These are phyloP conservation scores for Arthrinium phaeospermum DNA, from an alignment of 2,329 filamentous ascomycete species.

Conservation along the genomic window DNA sequence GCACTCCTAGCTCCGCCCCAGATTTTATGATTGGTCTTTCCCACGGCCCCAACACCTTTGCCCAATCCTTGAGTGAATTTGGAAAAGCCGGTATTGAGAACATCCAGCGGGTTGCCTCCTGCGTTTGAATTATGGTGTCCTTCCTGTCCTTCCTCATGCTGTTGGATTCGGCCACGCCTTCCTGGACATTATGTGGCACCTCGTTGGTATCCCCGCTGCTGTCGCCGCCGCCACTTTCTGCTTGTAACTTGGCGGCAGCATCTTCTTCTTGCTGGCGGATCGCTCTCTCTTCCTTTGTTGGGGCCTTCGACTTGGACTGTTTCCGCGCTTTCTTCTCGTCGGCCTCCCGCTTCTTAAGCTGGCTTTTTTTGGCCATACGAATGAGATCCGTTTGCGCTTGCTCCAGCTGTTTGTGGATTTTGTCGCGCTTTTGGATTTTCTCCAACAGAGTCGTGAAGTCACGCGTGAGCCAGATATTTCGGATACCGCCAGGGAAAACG, in stretches of 20 bases:
- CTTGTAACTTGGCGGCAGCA: slow-evolving; percentile 55
- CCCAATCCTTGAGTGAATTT: slow-evolving; percentile 59
- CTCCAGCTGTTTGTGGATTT: slow-evolving; percentile 76
- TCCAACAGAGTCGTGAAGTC: slow-evolving; percentile 83
- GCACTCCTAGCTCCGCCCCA: slow-evolving; percentile 52
- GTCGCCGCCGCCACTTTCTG: slow-evolving; percentile 54
- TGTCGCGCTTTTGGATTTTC: slow-evolving; percentile 79
- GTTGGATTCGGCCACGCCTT: slow-evolving; percentile 38
- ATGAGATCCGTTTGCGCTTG: slow-evolving; percentile 85
- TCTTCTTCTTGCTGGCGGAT: slow-evolving; percentile 56
- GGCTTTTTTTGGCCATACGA: slow-evolving; percentile 76
- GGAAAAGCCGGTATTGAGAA: slow-evolving; percentile 45
- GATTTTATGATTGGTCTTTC: slow-evolving; percentile 51
- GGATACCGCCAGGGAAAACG: slow-evolving; percentile 92
- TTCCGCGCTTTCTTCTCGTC: slow-evolving; percentile 70
- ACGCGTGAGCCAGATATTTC: slow-evolving; percentile 96
- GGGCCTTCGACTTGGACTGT: slow-evolving; percentile 51
- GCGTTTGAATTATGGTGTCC: slow-evolving; percentile 20
- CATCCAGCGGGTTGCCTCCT: slow-evolving; percentile 36
- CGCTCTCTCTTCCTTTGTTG: slow-evolving; percentile 57
- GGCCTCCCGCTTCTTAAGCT: slow-evolving; percentile 70
- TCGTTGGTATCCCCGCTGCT: slow-evolving; percentile 59
- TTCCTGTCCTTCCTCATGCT: slow-evolving; percentile 31
- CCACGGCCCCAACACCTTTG: slow-evolving; percentile 48
- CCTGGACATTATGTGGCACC: slow-evolving; percentile 57